phyloP scores from a whole-genome alignment of 208 protist genomes.

The Wallacemonas sp. region DNA sequence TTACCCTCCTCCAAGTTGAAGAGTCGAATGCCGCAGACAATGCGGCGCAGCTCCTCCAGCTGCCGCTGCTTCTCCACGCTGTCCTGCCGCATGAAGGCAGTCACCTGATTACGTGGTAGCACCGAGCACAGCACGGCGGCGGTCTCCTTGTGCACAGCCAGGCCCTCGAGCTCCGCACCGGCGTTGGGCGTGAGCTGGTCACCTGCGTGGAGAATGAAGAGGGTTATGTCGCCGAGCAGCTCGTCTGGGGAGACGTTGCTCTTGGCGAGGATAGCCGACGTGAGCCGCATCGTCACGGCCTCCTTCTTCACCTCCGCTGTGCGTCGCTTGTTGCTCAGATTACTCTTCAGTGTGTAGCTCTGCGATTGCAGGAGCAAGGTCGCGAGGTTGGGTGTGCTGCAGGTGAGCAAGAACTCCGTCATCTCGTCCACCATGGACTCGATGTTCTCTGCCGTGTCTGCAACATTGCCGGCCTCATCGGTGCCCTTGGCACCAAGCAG shows the following conservation, averaged over 20 bases:
- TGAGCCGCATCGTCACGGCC: conserved; percentile 61
- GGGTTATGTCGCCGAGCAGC: conserved; percentile 60
- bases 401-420: conserved; percentile 59
- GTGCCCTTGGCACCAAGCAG: conserved; percentile 38
- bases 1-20: conserved; percentile 72
- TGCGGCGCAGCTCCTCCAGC: conserved; percentile 82
- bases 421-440: conserved; percentile 62
- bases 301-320: conserved; percentile 65
- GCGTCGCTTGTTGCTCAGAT: conserved; percentile 34
- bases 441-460: conserved; percentile 49
- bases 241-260: conserved; percentile 54
- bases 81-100: conserved; percentile 71
- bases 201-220: conserved; percentile 76
- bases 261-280: conserved; percentile 57
- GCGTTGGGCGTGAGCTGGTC: conserved; percentile 28
- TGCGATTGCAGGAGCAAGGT: conserved; percentile 65
- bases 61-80: conserved; percentile 67
- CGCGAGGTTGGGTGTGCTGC: conserved; percentile 51
- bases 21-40: conserved; percentile 89
- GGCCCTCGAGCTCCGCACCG: conserved; percentile 10
- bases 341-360: conserved; percentile 32
- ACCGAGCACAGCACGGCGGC: conserved; percentile 66
- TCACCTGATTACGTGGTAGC: conserved; percentile 62
- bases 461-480: conserved; percentile 72
- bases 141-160: conserved; percentile 52